Base-by-base conservation (phyloP, 2,329 filamentous ascomycete genomes). In the Hymenoscyphus repandus region DNA sequence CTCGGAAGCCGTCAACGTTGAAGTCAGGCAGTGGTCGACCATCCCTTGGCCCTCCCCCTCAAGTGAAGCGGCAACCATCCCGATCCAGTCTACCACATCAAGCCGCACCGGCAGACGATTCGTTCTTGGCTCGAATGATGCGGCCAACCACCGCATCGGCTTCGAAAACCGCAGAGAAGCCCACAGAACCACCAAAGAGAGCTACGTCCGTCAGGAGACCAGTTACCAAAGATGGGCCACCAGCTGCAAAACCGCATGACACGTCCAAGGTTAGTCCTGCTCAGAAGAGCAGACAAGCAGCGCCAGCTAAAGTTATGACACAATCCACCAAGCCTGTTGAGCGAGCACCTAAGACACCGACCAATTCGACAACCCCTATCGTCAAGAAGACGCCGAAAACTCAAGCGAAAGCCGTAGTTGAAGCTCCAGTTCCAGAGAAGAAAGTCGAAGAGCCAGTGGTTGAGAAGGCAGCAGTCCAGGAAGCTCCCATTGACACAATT, bases 51-150 rank as follows among this genome's bases (percentile, higher is more conserved):
- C 77, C 73, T 2, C 79, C 80, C 6, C 78, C 80, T 1, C 40
- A 50, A 32, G 34, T 63, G 17, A 62, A 61, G 2, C 84, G 80
- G 67, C 82, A 78, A 57, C 52, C 72, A 9, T 69, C 72, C 2
- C 77, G 76, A 63, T 74, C 75, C 52, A 76, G 77, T 45, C 55
- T 74, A 6, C 66, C 72, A 1, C 77, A 76, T 59, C 73, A 74
- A 53, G 72, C 77, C 22, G 74, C 73, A 42, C 77, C 78, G 15
- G 74, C 86, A 1, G 84, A 88, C 56, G 83, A 88, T 57, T 70
- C 81, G 12, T 91, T 91, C 68, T 70, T 91, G 22, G 86, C 85
- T n/a, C 80, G 87, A 47, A 90, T 91, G 86, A 90, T 85, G 81
- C 75, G 86, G 37, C 87, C 87, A 2, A 91, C 87, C 0, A 79